Evolutionary conservation across 2,329 filamentous ascomycete species (phyloP), one percentile per base, ranked within the genome.

Genomic region (Trichoderma asperellum): DNA sequence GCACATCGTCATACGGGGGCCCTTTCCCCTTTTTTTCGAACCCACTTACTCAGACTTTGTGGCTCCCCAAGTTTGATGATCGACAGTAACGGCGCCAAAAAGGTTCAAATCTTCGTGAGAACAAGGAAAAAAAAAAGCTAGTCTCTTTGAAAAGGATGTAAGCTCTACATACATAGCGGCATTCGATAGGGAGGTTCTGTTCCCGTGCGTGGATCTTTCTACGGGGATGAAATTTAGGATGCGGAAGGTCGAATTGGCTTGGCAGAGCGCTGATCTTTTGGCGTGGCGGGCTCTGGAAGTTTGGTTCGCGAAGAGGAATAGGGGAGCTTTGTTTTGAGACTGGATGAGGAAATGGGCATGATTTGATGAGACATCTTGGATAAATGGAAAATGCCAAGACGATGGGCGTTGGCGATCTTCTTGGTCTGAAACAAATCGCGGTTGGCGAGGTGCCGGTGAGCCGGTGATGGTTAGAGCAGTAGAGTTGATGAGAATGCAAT

Each of bases 11-110:
- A 37, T 63, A 53, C 43, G 60, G 47, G 47, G 43, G 60, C 60
- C 60, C 5, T 16, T n/a, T 35, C 60, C 60, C 60, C 60, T 63
- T 63, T 63, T 52, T 59, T 59, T 40, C 21, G 47, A 37, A 53
- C 24, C 60, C 60, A 63, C 60, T 37, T 53, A 21, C 47, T n/a
- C 37, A 8, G 11, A 53, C 43, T 49, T 52, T 47, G 47, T 52
- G 60, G 24, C 60, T 63, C 1, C 40, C n/a, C n/a, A 49, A 49
- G 47, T 49, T 49, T 49, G 24, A 63, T 37, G 60, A 63, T 63
- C 60, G 60, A n/a, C 60, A 63, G 49, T 53, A 35, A 16, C 47
- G 29, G 47, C 32, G 49, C 60, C 32, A 53, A 35, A 34, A 37
- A 5, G 18, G n/a, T 10, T 27, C 37, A 40, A 21, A 29, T 14